Conservation (phyloP, 2,329 filamentous ascomycete species). For the Fusarium newnesense region DNA sequence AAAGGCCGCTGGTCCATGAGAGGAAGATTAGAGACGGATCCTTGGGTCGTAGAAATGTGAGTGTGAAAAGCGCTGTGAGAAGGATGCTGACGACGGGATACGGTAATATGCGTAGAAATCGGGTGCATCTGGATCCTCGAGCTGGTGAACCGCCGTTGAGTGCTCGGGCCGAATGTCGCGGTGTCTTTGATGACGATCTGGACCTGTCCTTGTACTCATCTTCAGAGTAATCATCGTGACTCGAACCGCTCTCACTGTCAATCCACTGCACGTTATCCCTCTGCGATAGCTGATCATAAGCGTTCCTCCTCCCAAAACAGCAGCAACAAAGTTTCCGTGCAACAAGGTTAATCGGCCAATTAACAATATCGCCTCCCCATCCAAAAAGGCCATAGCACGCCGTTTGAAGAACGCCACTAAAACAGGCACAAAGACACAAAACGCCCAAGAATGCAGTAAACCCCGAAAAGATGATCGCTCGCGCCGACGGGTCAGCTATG, state of each 20-base stretch:
- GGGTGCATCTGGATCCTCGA: slow-evolving; percentile 1
- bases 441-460: slow-evolving; percentile 44
- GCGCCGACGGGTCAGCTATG: slow-evolving; percentile 46
- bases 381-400: slow-evolving; percentile 43
- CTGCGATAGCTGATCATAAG: slow-evolving; percentile 21
- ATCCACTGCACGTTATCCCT: slow-evolving; percentile 1
- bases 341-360: slow-evolving; percentile 41
- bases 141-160: background rate
- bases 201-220: slow-evolving; percentile 29
- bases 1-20: slow-evolving; percentile 49
- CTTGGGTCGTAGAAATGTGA: slow-evolving; percentile 43
- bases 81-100: slow-evolving; percentile 40
- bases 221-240: background rate
- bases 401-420: slow-evolving; percentile 43
- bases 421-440: slow-evolving; percentile 22
- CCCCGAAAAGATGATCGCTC: slow-evolving; percentile 48
- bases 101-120: slow-evolving; percentile 15
- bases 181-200: background rate
- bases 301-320: slow-evolving; percentile 4
- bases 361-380: slow-evolving; percentile 43
- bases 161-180: background rate
- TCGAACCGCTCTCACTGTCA: slow-evolving; percentile 3
- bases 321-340: slow-evolving; percentile 7
- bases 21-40: slow-evolving; percentile 49
- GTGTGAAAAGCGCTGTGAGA: slow-evolving; percentile 41